phyloP scores from a whole-genome alignment of 257 asterid genomes.

The Eucommia ulmoides region DNA sequence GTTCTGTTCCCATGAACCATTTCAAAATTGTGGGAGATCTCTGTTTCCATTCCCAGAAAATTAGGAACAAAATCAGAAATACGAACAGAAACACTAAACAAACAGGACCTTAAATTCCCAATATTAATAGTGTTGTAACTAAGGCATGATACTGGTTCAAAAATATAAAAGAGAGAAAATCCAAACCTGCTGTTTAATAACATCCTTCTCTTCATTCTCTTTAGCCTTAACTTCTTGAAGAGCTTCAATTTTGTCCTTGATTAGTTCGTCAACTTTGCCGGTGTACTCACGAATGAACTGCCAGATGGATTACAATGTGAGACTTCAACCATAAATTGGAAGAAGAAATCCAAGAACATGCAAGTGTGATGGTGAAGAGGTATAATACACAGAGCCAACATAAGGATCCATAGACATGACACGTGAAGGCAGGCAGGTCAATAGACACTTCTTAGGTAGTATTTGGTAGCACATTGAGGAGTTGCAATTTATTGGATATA shows the following conservation, averaged over 20 bases:
- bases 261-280: constrained; percentile 87
- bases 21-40: background rate
- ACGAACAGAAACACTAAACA: background rate
- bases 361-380: background rate
- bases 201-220: constrained; percentile 77
- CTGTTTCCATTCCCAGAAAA: too few species aligned
- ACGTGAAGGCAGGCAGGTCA: too few species aligned
- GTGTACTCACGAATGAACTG: constrained; percentile 94
- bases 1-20: background rate
- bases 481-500: too few species aligned
- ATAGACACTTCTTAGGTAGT: too few species aligned
- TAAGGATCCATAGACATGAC: too few species aligned
- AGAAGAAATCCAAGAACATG: constrained; percentile 3
- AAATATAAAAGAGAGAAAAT: too few species aligned
- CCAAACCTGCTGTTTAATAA: constrained; percentile 83
- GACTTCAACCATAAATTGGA: background rate
- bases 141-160: too few species aligned
- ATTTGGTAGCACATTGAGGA: too few species aligned
- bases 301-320: constrained; percentile 10
- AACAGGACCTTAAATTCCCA: background rate
- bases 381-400: too few species aligned
- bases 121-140: background rate
- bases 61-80: background rate
- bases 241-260: constrained; percentile 79
- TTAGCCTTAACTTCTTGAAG: constrained; percentile 66